Evolutionary conservation across 2,329 filamentous ascomycete genomes (phyloP), one percentile per base, ranked within the genome.

Genomic region (Pestalotiopsis fici): DNA sequence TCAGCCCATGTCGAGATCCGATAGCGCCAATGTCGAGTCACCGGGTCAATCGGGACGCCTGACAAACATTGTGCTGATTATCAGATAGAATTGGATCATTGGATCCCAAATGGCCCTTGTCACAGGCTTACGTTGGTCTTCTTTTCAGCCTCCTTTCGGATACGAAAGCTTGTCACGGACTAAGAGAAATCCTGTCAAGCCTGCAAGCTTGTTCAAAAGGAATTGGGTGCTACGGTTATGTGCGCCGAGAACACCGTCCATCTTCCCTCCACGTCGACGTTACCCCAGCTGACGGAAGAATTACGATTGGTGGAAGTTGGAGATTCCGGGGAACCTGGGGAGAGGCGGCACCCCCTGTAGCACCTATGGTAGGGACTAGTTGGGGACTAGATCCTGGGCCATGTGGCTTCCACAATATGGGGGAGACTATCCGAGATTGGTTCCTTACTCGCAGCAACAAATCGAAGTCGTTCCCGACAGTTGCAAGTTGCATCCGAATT

Each of bases 271-370:
- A 23, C 2, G n/a, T 35, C 25, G 25, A 21, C 27, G 27, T 27
- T 59, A 59, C 25, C 28, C 27, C n/a, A 27, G 25, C 57, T 12
- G 18, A 57, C 15, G 67, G 67, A 12, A 28, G 27, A 69, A 64
- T 60, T 66, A 3, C 56, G 54, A 68, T 70, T 70, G 68, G 68
- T 70, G 68, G 68, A 67, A 67, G 59, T 21, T 37, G 13, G 65
- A 47, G 25, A 25, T 39, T 47, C 65, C 65, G 37, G 61, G 18
- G 18, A 55, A 64, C 12, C 43, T 55, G 61, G 61, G 61, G 61
- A 27, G 54, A 60, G 37, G n/a, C 13, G 55, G n/a, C n/a, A 27
- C 35, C 47, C 37, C 55, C n/a, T 21, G 57, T 18, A 31, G 31
- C 57, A 60, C 47, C 56, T 39, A 55, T 15, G 13, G 35, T 31